Evolutionary conservation across 345 rosid genomes (phyloP).

Genomic region (Trapa bicornis): DNA sequence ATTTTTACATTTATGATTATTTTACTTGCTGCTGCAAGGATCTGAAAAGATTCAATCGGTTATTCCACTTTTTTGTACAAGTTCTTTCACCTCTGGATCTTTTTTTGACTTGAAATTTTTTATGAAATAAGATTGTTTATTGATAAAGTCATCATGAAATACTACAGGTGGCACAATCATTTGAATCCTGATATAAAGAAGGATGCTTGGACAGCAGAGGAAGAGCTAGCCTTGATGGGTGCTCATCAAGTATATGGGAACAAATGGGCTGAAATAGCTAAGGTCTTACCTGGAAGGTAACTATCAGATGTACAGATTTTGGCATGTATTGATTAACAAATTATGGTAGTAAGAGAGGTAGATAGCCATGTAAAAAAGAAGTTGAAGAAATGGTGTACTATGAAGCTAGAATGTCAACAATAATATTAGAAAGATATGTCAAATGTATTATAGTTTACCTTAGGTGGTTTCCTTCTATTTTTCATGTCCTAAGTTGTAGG

Average conservation of each 20-base stretch:
- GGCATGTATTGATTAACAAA: background rate
- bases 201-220: slow-evolving; percentile 89
- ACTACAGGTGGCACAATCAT: slow-evolving; percentile 96
- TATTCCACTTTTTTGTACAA: background rate
- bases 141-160: background rate
- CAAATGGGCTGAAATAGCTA: slow-evolving; percentile 98
- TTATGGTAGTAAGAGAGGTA: background rate
- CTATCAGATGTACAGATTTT: background rate
- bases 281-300: slow-evolving; percentile 95
- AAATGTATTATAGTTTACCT: background rate
- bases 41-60: background rate
- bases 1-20: background rate
- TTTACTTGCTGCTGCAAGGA: background rate
- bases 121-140: background rate
- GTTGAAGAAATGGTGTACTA: background rate
- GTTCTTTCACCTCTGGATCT: no score
- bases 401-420: background rate
- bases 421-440: background rate
- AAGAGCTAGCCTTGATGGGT: slow-evolving; percentile 70
- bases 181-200: slow-evolving; percentile 89
- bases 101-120: no score
- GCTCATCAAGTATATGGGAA: slow-evolving; percentile 72
- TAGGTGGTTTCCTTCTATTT: background rate
- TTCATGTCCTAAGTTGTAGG: background rate
- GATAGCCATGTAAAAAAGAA: background rate